Evolutionary conservation across 352 stramenopile genomes (phyloP), one percentile per base, ranked within the genome.

Genomic region (Pythium insidiosum): DNA sequence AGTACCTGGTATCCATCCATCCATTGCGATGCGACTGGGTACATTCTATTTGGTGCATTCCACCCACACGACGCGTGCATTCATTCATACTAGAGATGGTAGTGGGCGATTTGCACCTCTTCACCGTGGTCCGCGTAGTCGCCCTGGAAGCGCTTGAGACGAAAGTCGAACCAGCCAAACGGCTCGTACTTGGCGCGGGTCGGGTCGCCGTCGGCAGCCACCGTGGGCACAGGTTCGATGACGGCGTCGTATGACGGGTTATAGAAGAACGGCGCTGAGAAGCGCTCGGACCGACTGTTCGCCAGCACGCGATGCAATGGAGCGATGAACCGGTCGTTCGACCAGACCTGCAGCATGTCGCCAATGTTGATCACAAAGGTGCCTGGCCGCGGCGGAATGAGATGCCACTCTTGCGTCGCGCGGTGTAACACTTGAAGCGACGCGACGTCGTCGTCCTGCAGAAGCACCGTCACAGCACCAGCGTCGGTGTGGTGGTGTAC

Each of bases 101-200:
- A 97, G 50, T 97, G 66, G 20, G 64, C 62, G 46, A 96, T 96
- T 69, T 97, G 88, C 48, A 96, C 88, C 47, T 98, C 92, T n/a
- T 84, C 65, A 19, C 92, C 92, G 20, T 88, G 48, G 67, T 98
- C 81, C 4, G 79, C 87, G 50, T 94, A 89, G 63, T 97, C 85
- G 34, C 92, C 88, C 23, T 84, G 75, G 70, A 96, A 95, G 18
- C 90, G 77, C 30, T 84, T 50, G 29, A 75, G 63, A 33, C 86
- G 73, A 57, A 93, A 98, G 42, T 96, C 87, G 23, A 76, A 78
- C 79, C 85, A 98, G 19, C 73, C 76, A n/a, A 95, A 67, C 18
- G 81, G 52, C 6, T 75, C 59, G 56, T 96, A 97, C n/a, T n/a
- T n/a, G n/a, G n/a, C n/a, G 23, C 58, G 64, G 0, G 72, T 47